A percentile compares a stretch with the other conserved stretches of the same genome.
These are phyloP conservation scores for slime mould (Dictyostelium discoideum) DNA, from an alignment of 78 protist species.

Conservation along the genomic window DNA sequence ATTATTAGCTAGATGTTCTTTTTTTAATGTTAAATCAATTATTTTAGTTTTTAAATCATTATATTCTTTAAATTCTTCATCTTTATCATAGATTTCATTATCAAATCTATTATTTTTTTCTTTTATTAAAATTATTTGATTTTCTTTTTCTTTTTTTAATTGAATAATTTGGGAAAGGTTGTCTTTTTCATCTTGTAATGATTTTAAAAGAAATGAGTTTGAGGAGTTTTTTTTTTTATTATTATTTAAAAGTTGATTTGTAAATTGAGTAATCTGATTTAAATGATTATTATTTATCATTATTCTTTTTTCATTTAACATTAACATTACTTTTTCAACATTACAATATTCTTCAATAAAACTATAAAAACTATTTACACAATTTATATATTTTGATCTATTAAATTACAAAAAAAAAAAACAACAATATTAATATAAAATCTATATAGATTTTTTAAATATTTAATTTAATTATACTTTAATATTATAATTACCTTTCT, in stretches of 20 bases:
- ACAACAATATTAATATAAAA: no score
- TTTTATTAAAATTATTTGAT: neutral
- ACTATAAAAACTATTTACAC: neutral
- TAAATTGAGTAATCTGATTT: neutral
- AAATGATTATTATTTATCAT: neutral
- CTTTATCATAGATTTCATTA: neutral
- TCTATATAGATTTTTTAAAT: no score
- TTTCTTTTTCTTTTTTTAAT: neutral
- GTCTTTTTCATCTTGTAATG: neutral
- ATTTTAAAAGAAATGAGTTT: neutral
- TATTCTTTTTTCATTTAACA: neutral
- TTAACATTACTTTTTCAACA: neutral
- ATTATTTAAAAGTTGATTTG: neutral
- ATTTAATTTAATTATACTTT: no score
- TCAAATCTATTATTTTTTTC: neutral
- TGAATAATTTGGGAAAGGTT: no score
- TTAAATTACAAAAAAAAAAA: no score
- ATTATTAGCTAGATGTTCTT: neutral
- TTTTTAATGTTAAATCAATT: neutral
- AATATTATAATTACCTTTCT: neutral
- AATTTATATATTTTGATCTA: neutral
- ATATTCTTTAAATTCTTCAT: neutral
- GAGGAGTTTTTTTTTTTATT: neutral
- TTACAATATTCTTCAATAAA: neutral
- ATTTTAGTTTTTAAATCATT: neutral